These are phyloP conservation scores for Apium graveolens DNA, from an alignment of 129 eudicot species.

Conservation along the genomic window DNA sequence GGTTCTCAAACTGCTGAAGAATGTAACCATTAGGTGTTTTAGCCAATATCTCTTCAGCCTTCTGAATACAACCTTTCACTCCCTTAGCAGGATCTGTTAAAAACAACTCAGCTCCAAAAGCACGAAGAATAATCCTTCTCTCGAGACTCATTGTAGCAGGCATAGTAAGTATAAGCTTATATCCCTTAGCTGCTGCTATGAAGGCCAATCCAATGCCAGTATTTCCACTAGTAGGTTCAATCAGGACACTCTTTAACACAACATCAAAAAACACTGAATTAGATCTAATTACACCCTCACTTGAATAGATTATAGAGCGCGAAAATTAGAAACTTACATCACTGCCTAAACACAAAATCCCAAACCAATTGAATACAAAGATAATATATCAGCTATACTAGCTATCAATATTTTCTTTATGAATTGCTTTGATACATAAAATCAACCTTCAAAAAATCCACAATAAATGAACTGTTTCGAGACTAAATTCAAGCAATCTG, in stretches of 20 bases:
- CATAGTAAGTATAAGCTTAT: slow-evolving; percentile 94
- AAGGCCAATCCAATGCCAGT: slow-evolving; percentile 96
- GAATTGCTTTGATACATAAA: neutral
- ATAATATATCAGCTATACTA: neutral
- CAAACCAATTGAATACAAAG: neutral
- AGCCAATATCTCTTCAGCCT: slow-evolving; percentile 81
- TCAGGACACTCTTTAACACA: slow-evolving; percentile 58
- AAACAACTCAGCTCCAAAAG: slow-evolving; percentile 90
- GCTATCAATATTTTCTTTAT: neutral
- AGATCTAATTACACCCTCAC: slow-evolving; percentile 6
- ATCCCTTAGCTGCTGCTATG: slow-evolving; percentile 93
- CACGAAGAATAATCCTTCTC: slow-evolving; percentile 76
- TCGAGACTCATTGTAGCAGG: slow-evolving; percentile 91
- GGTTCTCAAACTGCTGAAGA: slow-evolving; percentile 93
- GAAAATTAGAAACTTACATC: neutral
- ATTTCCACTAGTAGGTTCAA: slow-evolving; percentile 94
- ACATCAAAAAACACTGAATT: neutral
- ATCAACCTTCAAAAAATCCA: neutral
- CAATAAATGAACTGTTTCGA: neutral
- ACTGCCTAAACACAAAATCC: neutral
- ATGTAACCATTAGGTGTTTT: slow-evolving; percentile 84
- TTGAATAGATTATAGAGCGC: neutral
- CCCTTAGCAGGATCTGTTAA: slow-evolving; percentile 97
- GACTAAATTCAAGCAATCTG: neutral
- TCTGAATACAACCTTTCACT: slow-evolving; percentile 75